phyloP scores from a whole-genome alignment of 768 basidiomycete genomes.

The Rickenella mellea region DNA sequence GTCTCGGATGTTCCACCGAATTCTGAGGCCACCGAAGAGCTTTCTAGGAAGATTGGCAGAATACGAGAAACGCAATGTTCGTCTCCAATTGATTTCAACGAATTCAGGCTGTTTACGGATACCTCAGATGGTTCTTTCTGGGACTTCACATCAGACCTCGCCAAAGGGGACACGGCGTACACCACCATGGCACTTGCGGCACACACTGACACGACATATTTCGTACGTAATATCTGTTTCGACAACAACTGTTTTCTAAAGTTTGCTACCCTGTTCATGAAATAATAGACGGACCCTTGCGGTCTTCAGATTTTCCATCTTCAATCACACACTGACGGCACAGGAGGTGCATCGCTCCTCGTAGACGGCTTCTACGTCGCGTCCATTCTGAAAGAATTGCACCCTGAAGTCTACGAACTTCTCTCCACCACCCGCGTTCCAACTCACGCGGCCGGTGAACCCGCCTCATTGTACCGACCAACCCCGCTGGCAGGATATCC shows the following conservation, averaged over 20 bases:
- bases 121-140: constrained; percentile 83
- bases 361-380: constrained; percentile 95
- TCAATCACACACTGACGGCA: constrained; percentile 70
- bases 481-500: constrained; percentile 56
- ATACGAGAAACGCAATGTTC: constrained; percentile 80
- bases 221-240: constrained; percentile 33
- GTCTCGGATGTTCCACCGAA: constrained; percentile 72
- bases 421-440: constrained; percentile 64
- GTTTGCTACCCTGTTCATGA: neutral
- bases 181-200: constrained; percentile 80
- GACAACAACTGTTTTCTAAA: neutral
- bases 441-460: constrained; percentile 84
- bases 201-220: constrained; percentile 76
- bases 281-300: constrained; percentile 73
- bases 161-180: constrained; percentile 91
- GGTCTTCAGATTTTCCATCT: constrained; percentile 96
- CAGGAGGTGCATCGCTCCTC: constrained; percentile 82
- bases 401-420: constrained; percentile 62
- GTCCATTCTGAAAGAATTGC: constrained; percentile 58
- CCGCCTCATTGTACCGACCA: constrained; percentile 43
- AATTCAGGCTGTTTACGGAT: neutral
- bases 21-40: constrained; percentile 74
- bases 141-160: constrained; percentile 90
- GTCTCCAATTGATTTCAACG: constrained; percentile 5
- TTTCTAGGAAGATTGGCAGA: constrained; percentile 70